A percentile compares a stretch with the other conserved stretches of the same genome.
Evolutionary conservation across 2,329 filamentous ascomycete species (phyloP).

Genomic region (Rutstroemia sp.): DNA sequence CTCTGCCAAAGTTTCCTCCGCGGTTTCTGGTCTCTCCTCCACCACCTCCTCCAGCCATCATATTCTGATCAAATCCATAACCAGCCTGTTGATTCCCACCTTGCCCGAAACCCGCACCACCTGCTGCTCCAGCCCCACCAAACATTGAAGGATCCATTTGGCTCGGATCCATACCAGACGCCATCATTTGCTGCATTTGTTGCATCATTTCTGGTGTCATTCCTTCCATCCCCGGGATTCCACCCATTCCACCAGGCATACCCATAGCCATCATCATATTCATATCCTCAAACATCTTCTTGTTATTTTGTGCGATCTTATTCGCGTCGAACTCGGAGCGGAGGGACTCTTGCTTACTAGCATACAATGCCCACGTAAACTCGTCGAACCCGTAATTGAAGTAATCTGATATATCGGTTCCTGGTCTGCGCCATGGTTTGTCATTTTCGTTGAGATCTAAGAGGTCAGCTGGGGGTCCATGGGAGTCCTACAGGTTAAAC

Average conservation of each 20-base stretch:
- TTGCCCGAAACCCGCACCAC: slow-evolving; percentile 34
- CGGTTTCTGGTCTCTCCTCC: slow-evolving; percentile 22
- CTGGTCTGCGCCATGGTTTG: slow-evolving; percentile 92
- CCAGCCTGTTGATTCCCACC: slow-evolving; percentile 33
- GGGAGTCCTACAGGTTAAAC: not conserved
- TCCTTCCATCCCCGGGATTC: slow-evolving; percentile 53
- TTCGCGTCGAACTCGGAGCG: slow-evolving; percentile 68
- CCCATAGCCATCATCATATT: slow-evolving; percentile 59
- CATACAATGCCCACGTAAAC: slow-evolving; percentile 95
- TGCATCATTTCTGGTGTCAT: slow-evolving; percentile 59
- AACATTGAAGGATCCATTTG: slow-evolving; percentile 60
- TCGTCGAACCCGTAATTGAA: slow-evolving; percentile 99
- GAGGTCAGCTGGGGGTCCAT: not conserved
- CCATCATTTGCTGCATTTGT: slow-evolving; percentile 67
- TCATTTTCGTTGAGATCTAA: slow-evolving; percentile 67
- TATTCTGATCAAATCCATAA: slow-evolving; percentile 27
- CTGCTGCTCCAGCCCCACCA: slow-evolving; percentile 48
- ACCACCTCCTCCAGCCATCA: slow-evolving; percentile 19
- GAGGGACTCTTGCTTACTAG: slow-evolving; percentile 76
- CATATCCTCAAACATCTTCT: slow-evolving; percentile 73
- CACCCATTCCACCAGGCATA: slow-evolving; percentile 29
- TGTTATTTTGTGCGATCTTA: slow-evolving; percentile 54
- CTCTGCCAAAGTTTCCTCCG: slow-evolving; percentile 29
- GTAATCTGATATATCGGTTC: slow-evolving; percentile 91
- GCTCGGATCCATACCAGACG: slow-evolving; percentile 54